A percentile compares a stretch with the other conserved stretches of the same genome.
phyloP scores from a whole-genome alignment of 495 filamentous ascomycete genomes.

The Penicillium parvum region DNA sequence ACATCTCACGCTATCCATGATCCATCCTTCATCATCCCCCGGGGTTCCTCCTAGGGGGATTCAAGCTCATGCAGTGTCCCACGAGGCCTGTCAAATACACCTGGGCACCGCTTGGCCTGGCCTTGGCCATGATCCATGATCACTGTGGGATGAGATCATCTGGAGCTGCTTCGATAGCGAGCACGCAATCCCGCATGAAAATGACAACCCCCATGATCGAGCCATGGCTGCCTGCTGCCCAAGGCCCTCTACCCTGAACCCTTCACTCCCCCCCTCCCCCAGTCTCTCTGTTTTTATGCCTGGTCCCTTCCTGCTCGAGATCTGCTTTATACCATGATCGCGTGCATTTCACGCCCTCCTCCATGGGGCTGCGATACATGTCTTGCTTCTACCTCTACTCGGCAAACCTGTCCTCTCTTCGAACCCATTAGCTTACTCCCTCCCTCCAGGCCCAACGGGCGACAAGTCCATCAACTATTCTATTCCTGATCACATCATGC shows the following conservation, averaged over 20 bases:
- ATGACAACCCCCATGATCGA: constrained; percentile 26
- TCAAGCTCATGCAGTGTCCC: background rate
- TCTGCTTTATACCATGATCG: constrained; percentile 14
- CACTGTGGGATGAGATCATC: constrained; percentile 20
- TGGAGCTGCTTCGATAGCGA: constrained; percentile 18
- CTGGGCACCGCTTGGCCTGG: background rate
- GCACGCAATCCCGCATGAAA: constrained; percentile 43
- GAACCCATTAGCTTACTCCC: constrained; percentile 27
- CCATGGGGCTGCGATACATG: constrained; percentile 9
- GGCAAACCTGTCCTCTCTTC: too few relatives aligned
- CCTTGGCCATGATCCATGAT: constrained; percentile 7
- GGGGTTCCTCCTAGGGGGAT: background rate
- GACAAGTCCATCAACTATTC: constrained; percentile 45
- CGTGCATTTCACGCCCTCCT: constrained; percentile 13
- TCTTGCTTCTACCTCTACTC: constrained; percentile 2
- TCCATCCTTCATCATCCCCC: background rate
- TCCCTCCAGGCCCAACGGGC: constrained; percentile 21
- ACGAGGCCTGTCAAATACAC: background rate
- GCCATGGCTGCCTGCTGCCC: constrained; percentile 7
- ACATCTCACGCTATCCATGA: background rate
- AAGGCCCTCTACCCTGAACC: constrained; percentile 2
- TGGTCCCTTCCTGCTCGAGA: constrained; percentile 8
- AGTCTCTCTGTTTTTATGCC: constrained; percentile 1
- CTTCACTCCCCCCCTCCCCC: background rate
- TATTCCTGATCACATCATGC: constrained; percentile 41